These are phyloP conservation scores for Athelia sp. DNA, from an alignment of 1,284 basidiomycete species.

Conservation along the genomic window DNA sequence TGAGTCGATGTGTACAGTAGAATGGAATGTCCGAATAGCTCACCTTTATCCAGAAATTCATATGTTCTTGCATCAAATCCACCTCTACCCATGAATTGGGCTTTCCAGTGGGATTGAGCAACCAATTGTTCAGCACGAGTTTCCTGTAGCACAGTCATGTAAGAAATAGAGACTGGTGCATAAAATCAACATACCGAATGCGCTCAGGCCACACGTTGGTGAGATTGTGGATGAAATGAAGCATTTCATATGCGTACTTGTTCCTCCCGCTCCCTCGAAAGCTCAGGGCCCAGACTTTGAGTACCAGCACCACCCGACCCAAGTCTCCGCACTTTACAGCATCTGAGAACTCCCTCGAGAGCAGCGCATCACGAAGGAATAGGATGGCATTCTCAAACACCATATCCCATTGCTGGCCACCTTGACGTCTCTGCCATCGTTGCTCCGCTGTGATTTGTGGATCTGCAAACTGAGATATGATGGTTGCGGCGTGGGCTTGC, in stretches of 20 bases:
- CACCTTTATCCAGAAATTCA: constrained; percentile 26
- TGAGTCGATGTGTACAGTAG: background rate
- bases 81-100: constrained; percentile 15
- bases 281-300: constrained; percentile 16
- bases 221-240: constrained; percentile 21
- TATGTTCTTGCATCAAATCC: constrained; percentile 27
- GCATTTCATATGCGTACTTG: constrained; percentile 24
- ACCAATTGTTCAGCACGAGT: constrained; percentile 23
- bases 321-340: constrained; percentile 19
- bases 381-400: constrained; percentile 18
- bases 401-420: constrained; percentile 12
- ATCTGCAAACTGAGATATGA: constrained; percentile 7
- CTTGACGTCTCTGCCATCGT: constrained; percentile 5
- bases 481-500: constrained; percentile 3
- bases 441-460: constrained; percentile 9
- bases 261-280: constrained; percentile 15
- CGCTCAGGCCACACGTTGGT: constrained; percentile 21
- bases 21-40: background rate
- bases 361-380: constrained; percentile 18
- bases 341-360: constrained; percentile 16
- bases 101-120: constrained; percentile 24
- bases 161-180: background rate
- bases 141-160: constrained; percentile 8
- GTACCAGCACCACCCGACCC: constrained; percentile 11
- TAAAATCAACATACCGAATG: constrained; percentile 11